phyloP scores from a whole-genome alignment of 2,329 filamentous ascomycete genomes.

The Penicillium sp. region DNA sequence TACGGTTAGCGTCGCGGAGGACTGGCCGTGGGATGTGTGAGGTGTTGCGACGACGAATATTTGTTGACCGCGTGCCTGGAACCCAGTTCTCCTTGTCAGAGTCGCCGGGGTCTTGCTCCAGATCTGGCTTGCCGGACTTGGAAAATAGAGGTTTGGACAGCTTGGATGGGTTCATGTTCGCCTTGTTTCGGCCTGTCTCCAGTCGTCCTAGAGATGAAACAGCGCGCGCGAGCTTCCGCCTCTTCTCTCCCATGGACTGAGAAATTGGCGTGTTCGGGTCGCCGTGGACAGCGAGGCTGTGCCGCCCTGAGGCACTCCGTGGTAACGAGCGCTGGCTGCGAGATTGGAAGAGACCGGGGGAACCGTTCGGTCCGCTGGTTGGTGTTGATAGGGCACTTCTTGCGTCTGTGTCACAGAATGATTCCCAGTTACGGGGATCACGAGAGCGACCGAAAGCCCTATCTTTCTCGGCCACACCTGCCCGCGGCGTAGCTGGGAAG shows the following conservation, averaged over 20 bases:
- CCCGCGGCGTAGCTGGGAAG: conserved; percentile 50
- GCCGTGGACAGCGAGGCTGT: conserved; percentile 28
- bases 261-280: conserved; percentile 46
- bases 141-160: conserved; percentile 17
- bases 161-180: conserved; percentile 24
- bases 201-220: conserved; percentile 56
- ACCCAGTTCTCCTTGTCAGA: conserved; percentile 94
- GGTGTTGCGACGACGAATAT: conserved; percentile 31
- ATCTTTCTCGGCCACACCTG: conserved; percentile 41
- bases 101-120: conserved; percentile 52
- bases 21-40: conserved; percentile 33
- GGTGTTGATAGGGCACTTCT: conserved; percentile 72
- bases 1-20: conserved; percentile 38
- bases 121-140: conserved; percentile 31
- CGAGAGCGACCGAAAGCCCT: conserved; percentile 65
- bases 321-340: conserved; percentile 50
- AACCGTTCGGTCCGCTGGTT: conserved; percentile 56
- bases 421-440: conserved; percentile 83
- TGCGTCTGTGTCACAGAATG: conserved; percentile 71
- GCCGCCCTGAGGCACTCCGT: conserved; percentile 51
- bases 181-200: conserved; percentile 43
- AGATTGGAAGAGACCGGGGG: conserved; percentile 71
- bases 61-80: conserved; percentile 40
- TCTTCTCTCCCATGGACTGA: conserved; percentile 43
- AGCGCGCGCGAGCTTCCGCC: conserved; percentile 53